Base-by-base conservation (phyloP, 306 rosid species). In the Gleditsia sinensis region DNA sequence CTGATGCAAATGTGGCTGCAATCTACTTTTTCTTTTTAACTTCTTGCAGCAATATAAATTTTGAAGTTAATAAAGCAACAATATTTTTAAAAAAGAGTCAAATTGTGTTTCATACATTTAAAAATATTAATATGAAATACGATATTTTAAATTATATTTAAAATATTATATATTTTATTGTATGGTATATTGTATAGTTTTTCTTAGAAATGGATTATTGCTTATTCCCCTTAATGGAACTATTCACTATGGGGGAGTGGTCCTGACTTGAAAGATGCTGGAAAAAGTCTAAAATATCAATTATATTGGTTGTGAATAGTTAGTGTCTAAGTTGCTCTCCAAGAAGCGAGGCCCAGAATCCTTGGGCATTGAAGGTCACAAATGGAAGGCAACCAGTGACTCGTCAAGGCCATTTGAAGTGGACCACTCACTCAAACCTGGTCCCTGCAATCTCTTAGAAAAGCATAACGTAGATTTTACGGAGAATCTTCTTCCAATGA, bases 361-460 rank as follows among this genome's bases (percentile, higher is more conserved):
- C 11, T 14, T 57, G 21, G 63, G 21, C 9, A 28, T 13, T 32
- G 36, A 27, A 60, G 67, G 27, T 33, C 24, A 34, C 28, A 34
- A 34, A 60, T 34, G 8, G 67, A 17, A 9, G 23, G 19, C 14
- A 28, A 58, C 5, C 36, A n/a, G 24, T 36, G 30, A 17, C 48
- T 61, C n/a, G 34, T 36, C 48, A 19, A 34, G 27, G 19, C n/a
- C 67, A 25, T 23, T 19, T 61, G 67, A 61, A 34, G 40, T 24
- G 19, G 48, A 61, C 67, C 14, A 34, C 5, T 61, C 57, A 56
- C 33, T 56, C 46, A 42, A 10, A 59, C 36, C 63, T 28, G 68
- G 56, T 72, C 77, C 77, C 68, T 14, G 58, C 9, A 58, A 43
- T 30, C 45, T 40, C 57, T 58, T 27, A 45, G 34, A 30, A 61